phyloP scores from a whole-genome alignment of 1,139 yeast species.

The Magnusiomyces sp. region DNA sequence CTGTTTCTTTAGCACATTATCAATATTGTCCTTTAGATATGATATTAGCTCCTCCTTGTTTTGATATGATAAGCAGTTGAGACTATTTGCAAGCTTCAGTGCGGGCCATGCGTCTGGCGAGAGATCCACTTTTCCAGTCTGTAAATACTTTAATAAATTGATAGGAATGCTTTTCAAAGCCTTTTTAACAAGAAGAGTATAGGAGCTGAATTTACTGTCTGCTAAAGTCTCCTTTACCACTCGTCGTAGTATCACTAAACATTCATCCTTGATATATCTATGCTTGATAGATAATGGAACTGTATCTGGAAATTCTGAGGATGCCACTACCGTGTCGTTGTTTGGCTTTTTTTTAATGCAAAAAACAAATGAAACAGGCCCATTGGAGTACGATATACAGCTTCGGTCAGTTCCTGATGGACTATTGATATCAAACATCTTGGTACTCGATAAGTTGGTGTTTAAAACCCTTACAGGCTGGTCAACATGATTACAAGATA shows the following conservation, averaged over 20 bases:
- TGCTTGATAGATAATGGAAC: constrained; percentile 18
- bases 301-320: constrained; percentile 7
- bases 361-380: constrained; percentile 57
- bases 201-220: constrained; percentile 28
- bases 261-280: constrained; percentile 18
- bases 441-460: constrained; percentile 37
- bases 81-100: neutral
- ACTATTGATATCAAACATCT: constrained; percentile 37
- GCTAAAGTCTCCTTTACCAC: constrained; percentile 20
- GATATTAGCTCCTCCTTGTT: constrained; percentile 9
- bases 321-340: neutral
- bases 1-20: constrained; percentile 1
- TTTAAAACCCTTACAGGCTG: constrained; percentile 48
- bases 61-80: neutral
- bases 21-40: constrained; percentile 10
- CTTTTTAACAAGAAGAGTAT: constrained; percentile 13
- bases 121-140: constrained; percentile 16
- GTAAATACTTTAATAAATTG: constrained; percentile 15
- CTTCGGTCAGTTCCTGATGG: constrained; percentile 22
- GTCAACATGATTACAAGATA: constrained; percentile 48
- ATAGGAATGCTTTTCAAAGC: constrained; percentile 12
- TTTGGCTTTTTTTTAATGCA: constrained; percentile 31
- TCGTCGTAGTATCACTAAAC: constrained; percentile 6
- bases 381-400: constrained; percentile 49
- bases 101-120: constrained; percentile 6